A percentile compares a stretch with the other conserved stretches of the same genome.
phyloP scores from a whole-genome alignment of 2,329 filamentous ascomycete genomes.

The Curvularia verruculosa region DNA sequence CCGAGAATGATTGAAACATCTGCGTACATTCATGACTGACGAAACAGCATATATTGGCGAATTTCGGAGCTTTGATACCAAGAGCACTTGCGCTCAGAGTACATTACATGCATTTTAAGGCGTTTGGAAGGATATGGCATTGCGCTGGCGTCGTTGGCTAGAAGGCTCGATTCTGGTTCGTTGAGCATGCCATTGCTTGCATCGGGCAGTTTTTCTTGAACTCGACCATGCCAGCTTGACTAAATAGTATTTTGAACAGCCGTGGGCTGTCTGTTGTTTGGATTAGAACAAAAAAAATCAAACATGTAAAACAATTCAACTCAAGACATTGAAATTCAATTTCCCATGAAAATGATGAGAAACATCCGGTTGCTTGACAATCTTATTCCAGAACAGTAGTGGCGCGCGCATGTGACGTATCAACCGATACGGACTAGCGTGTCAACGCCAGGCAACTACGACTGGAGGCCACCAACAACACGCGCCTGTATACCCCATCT shows the following conservation, averaged over 20 bases:
- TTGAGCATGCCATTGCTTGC: background rate
- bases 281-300: background rate
- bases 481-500: constrained; percentile 18
- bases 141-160: constrained; percentile 1
- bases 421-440: constrained; percentile 16
- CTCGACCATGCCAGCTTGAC: constrained; percentile 1
- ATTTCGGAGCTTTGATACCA: constrained; percentile 32
- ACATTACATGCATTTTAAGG: constrained; percentile 21
- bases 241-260: background rate
- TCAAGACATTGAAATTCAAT: background rate
- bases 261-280: constrained; percentile 1
- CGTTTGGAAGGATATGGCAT: constrained; percentile 20
- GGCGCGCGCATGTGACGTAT: constrained; percentile 2
- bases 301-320: background rate
- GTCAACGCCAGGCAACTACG: constrained; percentile 15
- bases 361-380: background rate
- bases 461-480: constrained; percentile 14
- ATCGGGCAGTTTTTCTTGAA: constrained; percentile 1
- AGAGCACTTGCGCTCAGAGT: constrained; percentile 17
- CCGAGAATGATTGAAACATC: background rate
- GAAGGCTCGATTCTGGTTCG: background rate
- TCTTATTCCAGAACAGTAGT: background rate
- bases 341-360: background rate
- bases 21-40: constrained; percentile 26
- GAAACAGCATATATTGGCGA: constrained; percentile 21